These are phyloP conservation scores for Globisporangium barbulae DNA, from an alignment of 352 stramenopile species.

Conservation along the genomic window DNA sequence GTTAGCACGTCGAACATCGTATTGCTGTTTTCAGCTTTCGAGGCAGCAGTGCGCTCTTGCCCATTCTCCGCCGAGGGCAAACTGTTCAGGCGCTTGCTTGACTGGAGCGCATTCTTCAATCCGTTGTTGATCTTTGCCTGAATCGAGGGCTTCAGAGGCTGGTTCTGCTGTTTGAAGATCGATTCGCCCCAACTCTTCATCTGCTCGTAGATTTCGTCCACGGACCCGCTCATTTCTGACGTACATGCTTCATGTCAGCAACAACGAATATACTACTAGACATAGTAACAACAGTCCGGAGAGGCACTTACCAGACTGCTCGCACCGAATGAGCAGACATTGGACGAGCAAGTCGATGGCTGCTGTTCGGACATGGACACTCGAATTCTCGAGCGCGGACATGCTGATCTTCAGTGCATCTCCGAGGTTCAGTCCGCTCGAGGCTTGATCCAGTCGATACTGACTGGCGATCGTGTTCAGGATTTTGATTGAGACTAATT, in stretches of 20 bases:
- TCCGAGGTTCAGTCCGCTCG: conserved; percentile 52
- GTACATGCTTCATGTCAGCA: neutral
- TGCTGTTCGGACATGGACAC: conserved; percentile 66
- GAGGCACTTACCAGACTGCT: conserved; percentile 54
- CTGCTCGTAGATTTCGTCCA: conserved; percentile 68
- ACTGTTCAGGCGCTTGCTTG: conserved; percentile 57
- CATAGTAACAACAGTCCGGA: neutral
- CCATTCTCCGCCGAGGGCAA: neutral
- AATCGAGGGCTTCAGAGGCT: conserved; percentile 66
- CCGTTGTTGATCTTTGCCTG: conserved; percentile 84
- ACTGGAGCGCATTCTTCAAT: conserved; percentile 57
- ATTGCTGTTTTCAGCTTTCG: neutral
- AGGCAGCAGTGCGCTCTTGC: neutral
- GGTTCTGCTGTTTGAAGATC: conserved; percentile 70
- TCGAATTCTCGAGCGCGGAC: conserved; percentile 63
- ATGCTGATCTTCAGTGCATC: conserved; percentile 69
- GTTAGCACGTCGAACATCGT: conserved; percentile 25
- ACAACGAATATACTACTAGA: neutral
- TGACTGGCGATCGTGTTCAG: conserved; percentile 74
- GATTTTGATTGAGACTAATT: conserved; percentile 77
- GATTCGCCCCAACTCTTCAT: conserved; percentile 73
- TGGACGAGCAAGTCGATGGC: conserved; percentile 72
- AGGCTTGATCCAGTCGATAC: conserved; percentile 62
- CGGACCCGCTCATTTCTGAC: conserved; percentile 49
- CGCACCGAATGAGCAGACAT: conserved; percentile 66